Conservation (phyloP, 1,284 basidiomycete species). For the Apiotrichum siamense region DNA sequence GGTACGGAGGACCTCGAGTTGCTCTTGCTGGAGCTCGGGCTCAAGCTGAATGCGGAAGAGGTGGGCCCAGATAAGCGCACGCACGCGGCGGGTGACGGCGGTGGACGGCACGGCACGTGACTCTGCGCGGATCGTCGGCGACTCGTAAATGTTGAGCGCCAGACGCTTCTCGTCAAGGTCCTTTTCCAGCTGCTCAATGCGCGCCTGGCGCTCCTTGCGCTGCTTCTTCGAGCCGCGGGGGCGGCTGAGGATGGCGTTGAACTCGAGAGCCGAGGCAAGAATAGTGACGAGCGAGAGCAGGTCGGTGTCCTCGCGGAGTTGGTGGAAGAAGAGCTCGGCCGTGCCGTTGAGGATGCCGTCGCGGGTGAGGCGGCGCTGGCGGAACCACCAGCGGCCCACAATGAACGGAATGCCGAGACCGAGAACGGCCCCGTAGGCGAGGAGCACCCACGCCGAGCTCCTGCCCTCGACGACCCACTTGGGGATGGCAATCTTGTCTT, state of each 20-base stretch:
- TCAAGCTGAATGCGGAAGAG: conserved; percentile 68
- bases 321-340: conserved; percentile 85
- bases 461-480: conserved; percentile 88
- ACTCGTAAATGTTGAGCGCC: conserved; percentile 35
- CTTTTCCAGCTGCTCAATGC: conserved; percentile 57
- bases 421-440: conserved; percentile 77
- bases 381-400: conserved; percentile 98
- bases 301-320: conserved; percentile 70
- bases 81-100: conserved; percentile 52
- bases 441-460: conserved; percentile 87
- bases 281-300: conserved; percentile 69
- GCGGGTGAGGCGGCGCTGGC: conserved; percentile 81
- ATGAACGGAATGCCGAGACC: conserved; percentile 78
- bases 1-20: conserved; percentile 62
- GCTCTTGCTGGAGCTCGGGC: conserved; percentile 59
- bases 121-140: conserved; percentile 27
- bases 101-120: conserved; percentile 28
- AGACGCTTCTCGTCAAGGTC: conserved; percentile 54
- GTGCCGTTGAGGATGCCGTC: conserved; percentile 81
- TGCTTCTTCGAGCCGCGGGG: conserved; percentile 40
- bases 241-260: conserved; percentile 41
- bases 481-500: conserved; percentile 93
- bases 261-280: conserved; percentile 67
- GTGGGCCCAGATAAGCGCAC: conserved; percentile 79
- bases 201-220: conserved; percentile 48